Conservation (phyloP, 148 eudicot genomes). For the Camellia sinensis region DNA sequence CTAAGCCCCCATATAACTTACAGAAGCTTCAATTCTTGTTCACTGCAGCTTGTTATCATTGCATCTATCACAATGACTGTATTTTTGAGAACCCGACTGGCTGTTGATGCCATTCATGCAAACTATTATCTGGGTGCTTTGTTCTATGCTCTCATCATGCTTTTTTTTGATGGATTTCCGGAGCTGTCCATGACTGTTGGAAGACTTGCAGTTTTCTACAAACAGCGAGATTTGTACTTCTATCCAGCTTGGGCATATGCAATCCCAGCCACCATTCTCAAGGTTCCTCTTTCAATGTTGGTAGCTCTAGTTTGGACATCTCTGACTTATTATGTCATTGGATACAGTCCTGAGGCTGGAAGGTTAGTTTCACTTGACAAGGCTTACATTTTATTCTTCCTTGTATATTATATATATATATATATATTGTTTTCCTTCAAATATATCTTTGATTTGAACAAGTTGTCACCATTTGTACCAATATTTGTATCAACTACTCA, state of each 20-base stretch:
- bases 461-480: not conserved
- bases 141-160: slow-evolving; percentile 52
- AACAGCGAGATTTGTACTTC: slow-evolving; percentile 74
- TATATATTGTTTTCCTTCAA: not conserved
- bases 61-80: slow-evolving; percentile 64
- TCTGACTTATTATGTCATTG: slow-evolving; percentile 73
- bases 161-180: slow-evolving; percentile 67
- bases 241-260: slow-evolving; percentile 96
- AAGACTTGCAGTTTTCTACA: slow-evolving; percentile 73
- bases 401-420: not conserved
- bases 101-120: slow-evolving; percentile 47
- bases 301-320: slow-evolving; percentile 62
- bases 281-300: slow-evolving; percentile 68
- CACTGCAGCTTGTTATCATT: slow-evolving; percentile 53
- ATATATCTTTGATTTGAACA: not conserved
- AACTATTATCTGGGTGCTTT: slow-evolving; percentile 60
- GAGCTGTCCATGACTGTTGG: slow-evolving; percentile 67
- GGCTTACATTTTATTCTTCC: not conserved
- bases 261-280: slow-evolving; percentile 65
- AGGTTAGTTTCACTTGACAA: slow-evolving; percentile 48
- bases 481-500: not conserved
- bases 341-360: slow-evolving; percentile 63
- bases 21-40: not conserved
- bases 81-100: slow-evolving; percentile 58
- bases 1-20: not conserved